These are phyloP conservation scores for Colletotrichum shisoi DNA, from an alignment of 2,329 filamentous ascomycete genomes.

Conservation along the genomic window DNA sequence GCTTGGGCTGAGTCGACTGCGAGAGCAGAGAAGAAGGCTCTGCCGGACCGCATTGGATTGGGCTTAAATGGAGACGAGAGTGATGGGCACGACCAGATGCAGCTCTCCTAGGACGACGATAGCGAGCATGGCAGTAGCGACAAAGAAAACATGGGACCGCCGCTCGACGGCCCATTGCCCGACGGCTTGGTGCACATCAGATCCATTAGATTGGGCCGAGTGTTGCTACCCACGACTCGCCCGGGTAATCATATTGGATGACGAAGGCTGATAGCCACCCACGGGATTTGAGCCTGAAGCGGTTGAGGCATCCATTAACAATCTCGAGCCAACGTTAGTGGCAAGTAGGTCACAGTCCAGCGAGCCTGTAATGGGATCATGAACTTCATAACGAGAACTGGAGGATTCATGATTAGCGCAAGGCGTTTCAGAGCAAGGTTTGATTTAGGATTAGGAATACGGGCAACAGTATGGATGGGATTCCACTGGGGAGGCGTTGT, in stretches of 20 bases:
- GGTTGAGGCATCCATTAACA: too few relatives aligned
- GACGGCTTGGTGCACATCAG: not conserved
- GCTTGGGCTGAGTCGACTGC: slow-evolving; percentile 82
- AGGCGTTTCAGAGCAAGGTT: slow-evolving; percentile 15
- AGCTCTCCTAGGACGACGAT: slow-evolving; percentile 33
- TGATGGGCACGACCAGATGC: slow-evolving; percentile 36
- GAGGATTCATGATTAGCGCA: not conserved
- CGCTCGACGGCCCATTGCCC: not conserved
- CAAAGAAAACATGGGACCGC: not conserved
- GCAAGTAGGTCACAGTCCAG: too few relatives aligned
- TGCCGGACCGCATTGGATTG: slow-evolving; percentile 54
- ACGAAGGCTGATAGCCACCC: too few relatives aligned
- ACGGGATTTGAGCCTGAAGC: too few relatives aligned
- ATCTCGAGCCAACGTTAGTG: too few relatives aligned
- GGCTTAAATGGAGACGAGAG: slow-evolving; percentile 48
- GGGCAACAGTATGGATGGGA: not conserved
- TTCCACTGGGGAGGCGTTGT: slow-evolving; percentile 16
- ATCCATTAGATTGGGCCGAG: not conserved
- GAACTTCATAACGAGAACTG: not conserved
- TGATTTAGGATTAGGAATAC: not conserved
- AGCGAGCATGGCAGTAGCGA: not conserved
- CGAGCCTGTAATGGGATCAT: not conserved
- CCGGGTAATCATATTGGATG: too few relatives aligned
- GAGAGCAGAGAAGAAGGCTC: slow-evolving; percentile 52
- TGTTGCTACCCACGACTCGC: too few relatives aligned